phyloP scores from a whole-genome alignment of 768 basidiomycete genomes.

The Naganishia friedmannii region DNA sequence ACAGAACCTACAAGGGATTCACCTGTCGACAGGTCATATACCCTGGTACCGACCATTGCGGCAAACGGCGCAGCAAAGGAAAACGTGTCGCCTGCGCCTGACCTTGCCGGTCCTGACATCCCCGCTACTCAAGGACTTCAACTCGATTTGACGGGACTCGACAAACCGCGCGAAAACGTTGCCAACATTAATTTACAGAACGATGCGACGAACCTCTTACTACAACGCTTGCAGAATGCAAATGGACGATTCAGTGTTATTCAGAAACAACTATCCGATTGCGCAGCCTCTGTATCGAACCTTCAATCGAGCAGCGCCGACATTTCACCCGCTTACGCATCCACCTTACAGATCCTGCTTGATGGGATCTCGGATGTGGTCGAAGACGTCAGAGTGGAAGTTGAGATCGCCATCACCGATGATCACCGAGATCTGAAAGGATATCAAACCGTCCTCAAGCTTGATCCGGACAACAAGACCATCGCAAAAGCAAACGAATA shows the following conservation, averaged over 20 bases:
- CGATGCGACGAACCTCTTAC: neutral
- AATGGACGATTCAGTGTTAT: conserved; percentile 35
- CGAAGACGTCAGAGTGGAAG: conserved; percentile 51
- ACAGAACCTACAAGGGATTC: neutral
- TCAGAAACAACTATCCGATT: conserved; percentile 42
- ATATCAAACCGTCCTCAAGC: conserved; percentile 46
- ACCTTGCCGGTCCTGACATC: neutral
- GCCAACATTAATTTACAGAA: neutral
- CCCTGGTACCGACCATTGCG: neutral
- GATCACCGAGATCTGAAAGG: conserved; percentile 47
- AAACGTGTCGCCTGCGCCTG: neutral
- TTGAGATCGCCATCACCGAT: conserved; percentile 50
- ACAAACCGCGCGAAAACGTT: neutral
- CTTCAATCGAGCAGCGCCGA: neutral
- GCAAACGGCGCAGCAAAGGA: neutral
- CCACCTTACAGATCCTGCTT: conserved; percentile 37
- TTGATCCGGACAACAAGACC: conserved; percentile 27
- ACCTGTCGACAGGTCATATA: neutral
- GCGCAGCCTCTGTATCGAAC: conserved; percentile 39
- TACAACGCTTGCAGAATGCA: conserved; percentile 37
- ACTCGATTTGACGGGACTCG: conserved; percentile 1
- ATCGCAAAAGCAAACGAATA: conserved; percentile 23
- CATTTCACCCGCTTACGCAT: conserved; percentile 31
- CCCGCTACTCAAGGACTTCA: conserved; percentile 3
- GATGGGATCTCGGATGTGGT: conserved; percentile 50